phyloP scores from a whole-genome alignment of 73 alveolate species.

The Blepharisma japonicum region DNA sequence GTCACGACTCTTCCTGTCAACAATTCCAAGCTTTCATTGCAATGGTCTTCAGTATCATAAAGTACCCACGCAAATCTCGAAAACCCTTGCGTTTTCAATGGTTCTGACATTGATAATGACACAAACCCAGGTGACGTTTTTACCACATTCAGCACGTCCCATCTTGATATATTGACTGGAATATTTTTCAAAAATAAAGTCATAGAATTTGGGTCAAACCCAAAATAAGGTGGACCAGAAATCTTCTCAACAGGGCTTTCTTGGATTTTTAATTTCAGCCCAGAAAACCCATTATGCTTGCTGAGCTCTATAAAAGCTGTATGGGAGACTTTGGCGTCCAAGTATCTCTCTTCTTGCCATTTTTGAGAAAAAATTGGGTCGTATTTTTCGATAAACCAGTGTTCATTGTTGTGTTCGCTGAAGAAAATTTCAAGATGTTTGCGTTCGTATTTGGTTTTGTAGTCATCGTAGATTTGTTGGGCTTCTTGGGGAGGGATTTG shows the following conservation, averaged over 20 bases:
- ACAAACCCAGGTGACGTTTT: constrained; percentile 79
- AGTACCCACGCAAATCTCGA: constrained; percentile 88
- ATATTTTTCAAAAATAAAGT: constrained; percentile 68
- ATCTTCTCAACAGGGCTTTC: constrained; percentile 34
- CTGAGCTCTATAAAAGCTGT: not conserved
- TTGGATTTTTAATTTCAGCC: not conserved
- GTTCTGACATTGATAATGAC: constrained; percentile 84
- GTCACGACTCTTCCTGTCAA: constrained; percentile 50
- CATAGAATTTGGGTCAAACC: constrained; percentile 69
- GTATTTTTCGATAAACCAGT: constrained; percentile 90
- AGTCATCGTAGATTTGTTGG: constrained; percentile 66
- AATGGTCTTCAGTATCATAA: constrained; percentile 79
- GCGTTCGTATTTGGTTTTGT: constrained; percentile 70
- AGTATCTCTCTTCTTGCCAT: constrained; percentile 64
- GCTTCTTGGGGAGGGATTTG: constrained; percentile 54
- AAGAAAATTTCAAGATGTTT: constrained; percentile 77
- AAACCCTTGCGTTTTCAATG: constrained; percentile 76
- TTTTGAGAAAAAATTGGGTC: constrained; percentile 64
- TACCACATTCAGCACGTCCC: constrained; percentile 65
- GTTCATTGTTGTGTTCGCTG: constrained; percentile 71
- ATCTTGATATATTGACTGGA: constrained; percentile 71
- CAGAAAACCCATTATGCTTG: not conserved
- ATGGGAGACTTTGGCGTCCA: constrained; percentile 45
- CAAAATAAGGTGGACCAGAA: constrained; percentile 69
- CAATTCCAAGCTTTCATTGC: constrained; percentile 48